Percentiles rank a stretch among this genome's conserved stretches.
phyloP scores from a whole-genome alignment of 768 basidiomycete species.

The Amanita pallidorosea region DNA sequence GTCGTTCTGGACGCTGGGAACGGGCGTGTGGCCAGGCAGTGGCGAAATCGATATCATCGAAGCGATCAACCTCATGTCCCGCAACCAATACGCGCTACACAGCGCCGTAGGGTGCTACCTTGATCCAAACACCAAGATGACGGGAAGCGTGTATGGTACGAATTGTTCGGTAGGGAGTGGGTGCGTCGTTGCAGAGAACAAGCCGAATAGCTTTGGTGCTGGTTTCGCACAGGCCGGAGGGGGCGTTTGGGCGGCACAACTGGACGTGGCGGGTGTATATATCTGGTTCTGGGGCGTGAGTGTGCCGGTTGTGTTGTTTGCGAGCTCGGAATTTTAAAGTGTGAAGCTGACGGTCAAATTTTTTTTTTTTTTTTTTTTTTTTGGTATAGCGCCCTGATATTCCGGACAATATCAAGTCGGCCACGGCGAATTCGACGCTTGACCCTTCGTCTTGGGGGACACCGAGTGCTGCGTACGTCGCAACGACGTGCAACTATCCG shows the following conservation, averaged over 20 bases:
- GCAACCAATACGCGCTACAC: constrained; percentile 77
- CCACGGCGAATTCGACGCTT: constrained; percentile 24
- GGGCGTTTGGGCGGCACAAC: constrained; percentile 68
- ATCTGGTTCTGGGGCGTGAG: constrained; percentile 37
- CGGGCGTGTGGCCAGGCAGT: constrained; percentile 28
- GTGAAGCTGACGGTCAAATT: background rate
- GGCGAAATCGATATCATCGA: constrained; percentile 67
- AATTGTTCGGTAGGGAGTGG: constrained; percentile 55
- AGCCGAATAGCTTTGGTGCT: constrained; percentile 50
- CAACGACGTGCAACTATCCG: constrained; percentile 39
- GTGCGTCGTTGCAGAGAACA: constrained; percentile 52
- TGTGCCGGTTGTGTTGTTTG: constrained; percentile 3
- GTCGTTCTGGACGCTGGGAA: constrained; percentile 35
- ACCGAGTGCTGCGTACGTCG: constrained; percentile 57
- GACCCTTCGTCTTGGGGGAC: constrained; percentile 39
- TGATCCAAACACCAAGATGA: constrained; percentile 25
- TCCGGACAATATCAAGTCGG: constrained; percentile 23
- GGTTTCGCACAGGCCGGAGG: constrained; percentile 63
- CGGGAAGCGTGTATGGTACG: constrained; percentile 38
- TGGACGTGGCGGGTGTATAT: constrained; percentile 37
- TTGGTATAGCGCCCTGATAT: constrained; percentile 28
- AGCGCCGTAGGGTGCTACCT: constrained; percentile 37
- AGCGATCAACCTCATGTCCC: constrained; percentile 60
- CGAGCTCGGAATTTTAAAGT: background rate
- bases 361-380: too few relatives aligned